Percentiles rank a stretch among this genome's conserved stretches.
Conservation (phyloP, 345 rosid genomes). For the Pelargonium nanum region DNA sequence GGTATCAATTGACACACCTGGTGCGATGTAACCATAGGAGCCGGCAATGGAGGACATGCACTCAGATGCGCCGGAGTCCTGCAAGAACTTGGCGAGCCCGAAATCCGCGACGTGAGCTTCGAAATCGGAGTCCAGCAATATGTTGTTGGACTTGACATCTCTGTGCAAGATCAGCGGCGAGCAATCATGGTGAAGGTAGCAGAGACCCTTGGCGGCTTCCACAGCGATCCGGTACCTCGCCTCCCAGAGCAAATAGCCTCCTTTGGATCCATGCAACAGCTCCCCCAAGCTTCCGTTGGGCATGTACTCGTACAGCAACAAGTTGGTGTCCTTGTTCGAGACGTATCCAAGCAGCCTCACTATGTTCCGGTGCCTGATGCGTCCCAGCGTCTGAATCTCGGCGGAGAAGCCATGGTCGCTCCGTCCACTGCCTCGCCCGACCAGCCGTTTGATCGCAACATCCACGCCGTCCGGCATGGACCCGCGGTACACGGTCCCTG, state of each 20-base stretch:
- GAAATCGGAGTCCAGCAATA: constrained; percentile 60
- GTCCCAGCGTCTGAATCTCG: constrained; percentile 79
- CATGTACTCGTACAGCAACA: constrained; percentile 78
- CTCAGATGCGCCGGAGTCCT: constrained; percentile 67
- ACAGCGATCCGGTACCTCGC: constrained; percentile 53
- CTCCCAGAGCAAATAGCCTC: constrained; percentile 82
- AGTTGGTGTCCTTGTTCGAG: constrained; percentile 77
- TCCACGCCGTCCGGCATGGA: constrained; percentile 59
- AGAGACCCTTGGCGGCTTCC: constrained; percentile 75
- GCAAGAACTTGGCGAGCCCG: constrained; percentile 89
- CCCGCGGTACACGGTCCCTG: constrained; percentile 81
- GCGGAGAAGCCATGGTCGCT: constrained; percentile 85
- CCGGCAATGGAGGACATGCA: constrained; percentile 90
- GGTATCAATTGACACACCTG: constrained; percentile 33
- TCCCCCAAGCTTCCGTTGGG: constrained; percentile 87
- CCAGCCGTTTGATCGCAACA: constrained; percentile 70
- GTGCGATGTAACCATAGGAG: constrained; percentile 91
- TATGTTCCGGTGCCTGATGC: constrained; percentile 74
- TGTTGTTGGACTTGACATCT: constrained; percentile 87
- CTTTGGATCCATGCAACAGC: constrained; percentile 73
- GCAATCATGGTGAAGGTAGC: constrained; percentile 93
- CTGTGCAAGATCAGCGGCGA: constrained; percentile 82
- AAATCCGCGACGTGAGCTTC: constrained; percentile 95
- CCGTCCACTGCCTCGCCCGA: constrained; percentile 49
- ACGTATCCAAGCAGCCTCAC: constrained; percentile 71